These are phyloP conservation scores for Apiospora aurea DNA, from an alignment of 2,329 filamentous ascomycete genomes.

Conservation along the genomic window DNA sequence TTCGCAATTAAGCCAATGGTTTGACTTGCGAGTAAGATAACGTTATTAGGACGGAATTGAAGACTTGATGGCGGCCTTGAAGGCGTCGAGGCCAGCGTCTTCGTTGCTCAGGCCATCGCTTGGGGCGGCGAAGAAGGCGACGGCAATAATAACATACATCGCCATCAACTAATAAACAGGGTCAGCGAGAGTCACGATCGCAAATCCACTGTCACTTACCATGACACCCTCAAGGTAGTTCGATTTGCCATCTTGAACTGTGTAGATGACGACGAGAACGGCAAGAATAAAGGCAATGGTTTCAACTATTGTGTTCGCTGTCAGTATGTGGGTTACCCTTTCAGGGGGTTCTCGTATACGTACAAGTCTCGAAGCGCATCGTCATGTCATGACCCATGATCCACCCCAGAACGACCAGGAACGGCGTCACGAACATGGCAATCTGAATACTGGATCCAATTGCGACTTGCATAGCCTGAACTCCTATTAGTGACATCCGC, in stretches of 20 bases:
- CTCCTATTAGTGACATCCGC: conserved; percentile 34
- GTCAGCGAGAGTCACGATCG: not conserved
- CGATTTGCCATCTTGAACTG: conserved; percentile 80
- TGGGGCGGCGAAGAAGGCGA: conserved; percentile 66
- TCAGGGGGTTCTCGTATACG: conserved; percentile 31
- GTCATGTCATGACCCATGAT: conserved; percentile 76
- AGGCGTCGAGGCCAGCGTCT: conserved; percentile 23
- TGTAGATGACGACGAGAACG: conserved; percentile 77
- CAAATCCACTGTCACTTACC: conserved; percentile 50
- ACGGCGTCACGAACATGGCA: conserved; percentile 80
- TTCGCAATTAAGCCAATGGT: not conserved
- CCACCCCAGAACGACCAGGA: conserved; percentile 83
- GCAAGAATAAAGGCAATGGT: conserved; percentile 80
- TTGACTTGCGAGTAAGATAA: not conserved
- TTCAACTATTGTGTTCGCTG: conserved; percentile 57
- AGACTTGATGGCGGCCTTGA: not conserved
- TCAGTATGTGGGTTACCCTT: conserved; percentile 31
- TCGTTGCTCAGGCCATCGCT: conserved; percentile 54
- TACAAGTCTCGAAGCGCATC: conserved; percentile 77
- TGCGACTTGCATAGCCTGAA: conserved; percentile 75
- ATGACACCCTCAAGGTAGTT: conserved; percentile 87
- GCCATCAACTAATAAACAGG: conserved; percentile 47
- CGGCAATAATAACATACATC: conserved; percentile 66
- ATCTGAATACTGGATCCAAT: conserved; percentile 86
- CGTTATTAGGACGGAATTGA: conserved; percentile 28